Evolutionary conservation across 768 basidiomycete genomes (phyloP), one percentile per base, ranked within the genome.

Genomic region (Podaxis sp.): DNA sequence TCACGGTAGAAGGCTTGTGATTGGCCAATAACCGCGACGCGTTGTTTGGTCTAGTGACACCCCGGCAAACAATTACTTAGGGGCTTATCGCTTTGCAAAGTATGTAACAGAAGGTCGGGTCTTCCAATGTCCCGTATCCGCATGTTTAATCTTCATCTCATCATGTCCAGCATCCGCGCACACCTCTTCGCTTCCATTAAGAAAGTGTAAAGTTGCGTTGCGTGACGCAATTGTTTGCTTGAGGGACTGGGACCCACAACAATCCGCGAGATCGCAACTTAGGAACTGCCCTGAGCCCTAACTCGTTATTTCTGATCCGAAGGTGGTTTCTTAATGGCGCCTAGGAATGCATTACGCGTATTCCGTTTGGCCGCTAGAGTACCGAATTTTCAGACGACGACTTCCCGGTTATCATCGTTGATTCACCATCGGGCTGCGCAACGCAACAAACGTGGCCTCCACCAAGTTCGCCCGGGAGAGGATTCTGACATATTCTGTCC

Each of bases 1-100:
- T 30, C 26, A 20, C 17, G 58, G n/a, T 37, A 40, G 37, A 24
- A 4, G 36, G 4, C n/a, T 50, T 24, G 49, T 24, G 24, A 24
- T 24, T 50, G 24, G 13, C 49, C 20, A 24, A 22, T 24, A 5
- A 49, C 20, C 26, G 57, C 33, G 57, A 54, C 48, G 51, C 48
- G 55, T 38, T 56, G 36, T 64, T 64, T 60, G 58, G 22, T 28
- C 38, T 12, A 22, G 52, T 40, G 36, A 20, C n/a, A 6, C 30
- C 28, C 15, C 12, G 37, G 13, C 59, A 60, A 60, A 54, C 52
- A 60, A 41, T 28, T 46, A 36, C 40, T 58, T 22, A 20, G 10
- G 26, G 46, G 40, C 15, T 56, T 38, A 24, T 30, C 30, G 2
- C n/a, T n/a, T n/a, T n/a, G n/a, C n/a, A 22, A 17, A 56, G 4